These are phyloP conservation scores for Penicillium paxilli DNA, from an alignment of 495 filamentous ascomycete genomes.

Conservation along the genomic window DNA sequence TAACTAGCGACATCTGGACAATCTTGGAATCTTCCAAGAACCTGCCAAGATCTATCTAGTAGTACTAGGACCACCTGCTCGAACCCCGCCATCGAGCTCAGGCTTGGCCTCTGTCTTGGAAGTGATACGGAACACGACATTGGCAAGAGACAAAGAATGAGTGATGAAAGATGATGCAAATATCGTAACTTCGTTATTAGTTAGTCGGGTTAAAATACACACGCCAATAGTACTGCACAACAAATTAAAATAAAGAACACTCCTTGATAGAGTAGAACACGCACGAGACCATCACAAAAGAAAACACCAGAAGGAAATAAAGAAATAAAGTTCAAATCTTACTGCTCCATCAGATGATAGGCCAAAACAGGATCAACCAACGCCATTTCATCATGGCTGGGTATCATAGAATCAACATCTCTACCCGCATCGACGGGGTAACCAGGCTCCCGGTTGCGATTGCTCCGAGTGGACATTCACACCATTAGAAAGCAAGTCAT, in stretches of 20 bases:
- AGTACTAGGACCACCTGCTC: neutral
- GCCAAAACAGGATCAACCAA: constrained; percentile 37
- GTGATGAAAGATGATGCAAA: neutral
- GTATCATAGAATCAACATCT: constrained; percentile 31
- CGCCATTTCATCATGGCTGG: constrained; percentile 32
- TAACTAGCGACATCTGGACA: neutral
- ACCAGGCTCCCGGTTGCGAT: constrained; percentile 7
- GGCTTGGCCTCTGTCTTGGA: neutral
- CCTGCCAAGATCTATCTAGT: neutral
- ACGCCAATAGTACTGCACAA: neutral
- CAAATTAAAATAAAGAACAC: neutral
- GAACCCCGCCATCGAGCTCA: neutral
- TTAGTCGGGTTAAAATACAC: neutral
- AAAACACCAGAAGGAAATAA: neutral
- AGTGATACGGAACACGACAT: neutral
- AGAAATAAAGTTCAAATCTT: neutral
- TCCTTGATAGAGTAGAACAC: too few species aligned
- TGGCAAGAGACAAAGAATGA: neutral
- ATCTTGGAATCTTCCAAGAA: neutral
- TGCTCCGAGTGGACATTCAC: constrained; percentile 7
- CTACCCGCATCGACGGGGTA: neutral
- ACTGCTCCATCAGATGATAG: constrained; percentile 30
- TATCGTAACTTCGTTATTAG: neutral
- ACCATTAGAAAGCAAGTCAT: constrained; percentile 1
- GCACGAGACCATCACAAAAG: too few species aligned